Evolutionary conservation across 345 rosid genomes (phyloP).

Genomic region (Hibiscus tridactylites): DNA sequence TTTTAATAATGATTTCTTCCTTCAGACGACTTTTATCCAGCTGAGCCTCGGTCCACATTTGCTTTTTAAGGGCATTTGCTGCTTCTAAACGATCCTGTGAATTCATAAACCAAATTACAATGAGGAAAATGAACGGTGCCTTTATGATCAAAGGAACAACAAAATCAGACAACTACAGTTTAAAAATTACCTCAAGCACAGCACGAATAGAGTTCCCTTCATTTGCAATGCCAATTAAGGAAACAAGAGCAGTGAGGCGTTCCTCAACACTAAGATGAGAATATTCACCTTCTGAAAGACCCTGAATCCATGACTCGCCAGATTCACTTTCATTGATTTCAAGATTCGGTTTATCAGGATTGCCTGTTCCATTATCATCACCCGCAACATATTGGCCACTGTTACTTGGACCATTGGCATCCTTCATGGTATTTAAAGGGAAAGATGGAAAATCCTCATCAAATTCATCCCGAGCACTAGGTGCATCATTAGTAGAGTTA

Average conservation of each 20-base stretch:
- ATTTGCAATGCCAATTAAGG: constrained; percentile 73
- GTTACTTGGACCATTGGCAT: constrained; percentile 22
- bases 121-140: background rate
- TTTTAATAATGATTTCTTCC: constrained; percentile 48
- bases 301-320: constrained; percentile 88
- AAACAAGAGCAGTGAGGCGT: constrained; percentile 80
- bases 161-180: constrained; percentile 9
- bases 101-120: constrained; percentile 16
- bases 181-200: constrained; percentile 68
- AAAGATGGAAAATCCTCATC: constrained; percentile 34
- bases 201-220: constrained; percentile 92
- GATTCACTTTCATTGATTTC: constrained; percentile 73
- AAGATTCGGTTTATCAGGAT: constrained; percentile 35
- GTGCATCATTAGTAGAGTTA: constrained; percentile 24
- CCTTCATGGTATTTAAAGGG: constrained; percentile 34
- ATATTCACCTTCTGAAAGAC: constrained; percentile 92
- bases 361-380: constrained; percentile 27
- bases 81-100: constrained; percentile 96
- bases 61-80: constrained; percentile 91
- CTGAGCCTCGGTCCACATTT: constrained; percentile 98
- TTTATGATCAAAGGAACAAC: constrained; percentile 4
- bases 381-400: constrained; percentile 27
- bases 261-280: constrained; percentile 92
- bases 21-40: constrained; percentile 76
- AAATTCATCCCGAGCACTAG: constrained; percentile 27